Percentiles rank a stretch among this genome's conserved stretches.
Evolutionary conservation across 768 basidiomycete species (phyloP).

Genomic region (Mycena polygramma): DNA sequence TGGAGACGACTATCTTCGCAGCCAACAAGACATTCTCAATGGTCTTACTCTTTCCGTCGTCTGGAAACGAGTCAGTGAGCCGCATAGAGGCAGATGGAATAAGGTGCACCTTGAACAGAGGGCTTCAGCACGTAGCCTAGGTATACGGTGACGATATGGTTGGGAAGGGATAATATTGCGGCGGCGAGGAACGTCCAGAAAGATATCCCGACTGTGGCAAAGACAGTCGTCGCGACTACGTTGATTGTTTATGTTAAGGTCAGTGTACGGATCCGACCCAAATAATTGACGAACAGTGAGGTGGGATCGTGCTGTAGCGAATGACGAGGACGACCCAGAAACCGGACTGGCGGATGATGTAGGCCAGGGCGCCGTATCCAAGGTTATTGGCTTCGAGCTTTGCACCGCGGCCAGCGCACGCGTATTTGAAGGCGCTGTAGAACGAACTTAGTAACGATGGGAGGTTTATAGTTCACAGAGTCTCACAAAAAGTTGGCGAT

Average conservation of each 20-base stretch:
- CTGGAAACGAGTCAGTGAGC: neutral
- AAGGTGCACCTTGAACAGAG: neutral
- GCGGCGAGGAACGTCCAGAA: conserved; percentile 51
- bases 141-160: conserved; percentile 55
- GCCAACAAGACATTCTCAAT: conserved; percentile 2
- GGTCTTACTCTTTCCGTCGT: conserved; percentile 4
- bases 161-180: conserved; percentile 50
- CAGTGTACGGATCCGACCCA: too few relatives aligned
- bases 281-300: conserved; percentile 29
- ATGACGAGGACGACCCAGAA: conserved; percentile 69
- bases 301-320: conserved; percentile 57
- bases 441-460: too few relatives aligned
- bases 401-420: too few relatives aligned
- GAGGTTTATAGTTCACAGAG: too few relatives aligned
- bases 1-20: conserved; percentile 1
- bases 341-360: conserved; percentile 74
- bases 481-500: too few relatives aligned
- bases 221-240: conserved; percentile 45
- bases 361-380: too few relatives aligned
- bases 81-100: neutral
- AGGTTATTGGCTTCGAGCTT: too few relatives aligned
- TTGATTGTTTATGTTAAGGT: neutral
- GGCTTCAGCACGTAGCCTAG: conserved; percentile 34
- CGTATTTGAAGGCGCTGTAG: too few relatives aligned
- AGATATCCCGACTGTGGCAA: conserved; percentile 49